Evolutionary conservation across 2,329 filamentous ascomycete species (phyloP).

Genomic region (Aspergillus chevalieri): DNA sequence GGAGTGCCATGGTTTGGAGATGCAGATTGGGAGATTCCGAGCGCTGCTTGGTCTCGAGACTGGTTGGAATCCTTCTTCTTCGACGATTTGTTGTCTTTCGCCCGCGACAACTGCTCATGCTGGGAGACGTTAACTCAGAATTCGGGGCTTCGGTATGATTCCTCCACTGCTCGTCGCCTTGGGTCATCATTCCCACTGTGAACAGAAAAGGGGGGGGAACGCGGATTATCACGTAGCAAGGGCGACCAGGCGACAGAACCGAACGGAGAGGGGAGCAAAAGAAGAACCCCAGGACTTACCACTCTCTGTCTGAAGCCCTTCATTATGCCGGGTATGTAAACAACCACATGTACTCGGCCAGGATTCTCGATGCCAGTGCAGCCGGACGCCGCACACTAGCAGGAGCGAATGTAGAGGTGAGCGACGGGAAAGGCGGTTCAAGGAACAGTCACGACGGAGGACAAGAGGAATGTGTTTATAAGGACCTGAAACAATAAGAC

Average conservation of each 20-base stretch:
- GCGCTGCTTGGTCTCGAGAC: conserved; percentile 62
- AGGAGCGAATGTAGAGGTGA: conserved; percentile 20
- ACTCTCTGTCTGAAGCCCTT: conserved; percentile 97
- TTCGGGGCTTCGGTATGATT: not conserved
- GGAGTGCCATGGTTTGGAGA: conserved; percentile 65
- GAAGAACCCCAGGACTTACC: conserved; percentile 55
- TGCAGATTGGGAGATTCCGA: conserved; percentile 47
- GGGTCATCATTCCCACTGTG: not conserved
- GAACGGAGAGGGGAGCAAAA: not conserved
- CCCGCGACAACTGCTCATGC: conserved; percentile 82
- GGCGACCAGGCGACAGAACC: conserved; percentile 9
- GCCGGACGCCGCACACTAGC: conserved; percentile 30
- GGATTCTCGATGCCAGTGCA: conserved; percentile 28
- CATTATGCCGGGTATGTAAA: conserved; percentile 58
- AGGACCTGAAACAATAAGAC: conserved; percentile 21
- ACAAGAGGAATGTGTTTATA: conserved; percentile 21
- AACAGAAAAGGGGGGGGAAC: conserved; percentile 21
- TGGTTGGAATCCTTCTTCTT: conserved; percentile 62
- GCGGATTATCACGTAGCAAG: conserved; percentile 8
- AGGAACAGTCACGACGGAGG: conserved; percentile 14
- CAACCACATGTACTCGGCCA: conserved; percentile 32
- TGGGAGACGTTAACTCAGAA: conserved; percentile 28
- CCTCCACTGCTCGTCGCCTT: not conserved
- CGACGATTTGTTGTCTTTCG: conserved; percentile 80
- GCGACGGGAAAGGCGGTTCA: conserved; percentile 15